Percentiles rank a stretch among this genome's conserved stretches.
Conservation (phyloP, 2,329 filamentous ascomycete species). For the Grosmannia penicillata region DNA sequence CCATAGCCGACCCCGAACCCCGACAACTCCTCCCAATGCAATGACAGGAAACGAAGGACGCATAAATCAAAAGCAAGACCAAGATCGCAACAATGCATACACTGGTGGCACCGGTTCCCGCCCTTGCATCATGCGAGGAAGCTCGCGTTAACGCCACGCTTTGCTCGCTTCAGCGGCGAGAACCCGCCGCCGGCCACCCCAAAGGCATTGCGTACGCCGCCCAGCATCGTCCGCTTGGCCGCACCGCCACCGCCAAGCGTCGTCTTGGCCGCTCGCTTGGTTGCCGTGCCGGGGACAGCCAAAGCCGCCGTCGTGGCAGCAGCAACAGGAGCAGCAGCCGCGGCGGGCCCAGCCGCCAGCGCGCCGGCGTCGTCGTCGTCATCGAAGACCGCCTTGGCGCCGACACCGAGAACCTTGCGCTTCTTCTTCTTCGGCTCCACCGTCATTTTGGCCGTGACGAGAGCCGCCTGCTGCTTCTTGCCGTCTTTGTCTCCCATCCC, state of each 20-base stretch:
- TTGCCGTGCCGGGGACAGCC: conserved; percentile 5
- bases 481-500: too few species aligned
- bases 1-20: too few species aligned
- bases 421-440: conserved; percentile 46
- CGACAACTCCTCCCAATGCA: too few species aligned
- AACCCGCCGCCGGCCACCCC: conserved; percentile 28
- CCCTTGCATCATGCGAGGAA: conserved; percentile 37
- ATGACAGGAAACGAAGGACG: too few species aligned
- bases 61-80: too few species aligned
- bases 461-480: conserved; percentile 2
- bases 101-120: too few species aligned
- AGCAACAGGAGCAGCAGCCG: conserved; percentile 18
- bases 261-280: conserved; percentile 12
- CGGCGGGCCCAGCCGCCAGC: not conserved
- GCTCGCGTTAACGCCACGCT: conserved; percentile 45
- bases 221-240: conserved; percentile 14
- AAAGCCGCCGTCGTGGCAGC: conserved; percentile 16
- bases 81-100: too few species aligned
- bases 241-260: conserved; percentile 8
- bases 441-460: conserved; percentile 3
- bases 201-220: conserved; percentile 30
- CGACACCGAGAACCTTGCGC: conserved; percentile 52
- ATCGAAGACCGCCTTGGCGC: conserved; percentile 54
- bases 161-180: conserved; percentile 59
- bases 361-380: conserved; percentile 41